Evolutionary conservation across 805 yeast genomes (phyloP).

Genomic region (Metschnikowia arizonensis): DNA sequence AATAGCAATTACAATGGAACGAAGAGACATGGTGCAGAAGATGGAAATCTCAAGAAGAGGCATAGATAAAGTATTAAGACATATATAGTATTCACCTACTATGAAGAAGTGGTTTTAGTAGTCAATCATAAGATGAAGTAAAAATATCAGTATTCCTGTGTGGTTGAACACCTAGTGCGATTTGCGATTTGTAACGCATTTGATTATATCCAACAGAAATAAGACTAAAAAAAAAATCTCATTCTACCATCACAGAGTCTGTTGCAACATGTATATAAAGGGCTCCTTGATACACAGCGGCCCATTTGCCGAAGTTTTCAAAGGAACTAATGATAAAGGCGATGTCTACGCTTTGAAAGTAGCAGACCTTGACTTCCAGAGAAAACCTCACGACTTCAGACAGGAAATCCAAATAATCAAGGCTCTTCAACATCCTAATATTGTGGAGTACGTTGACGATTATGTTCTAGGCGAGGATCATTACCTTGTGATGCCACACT

Average conservation of each 20-base stretch:
- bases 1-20: constrained; percentile 20
- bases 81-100: background rate
- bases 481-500: constrained; percentile 31
- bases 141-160: background rate
- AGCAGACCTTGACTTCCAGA: constrained; percentile 34
- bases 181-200: background rate
- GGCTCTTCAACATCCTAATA: constrained; percentile 15
- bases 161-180: background rate
- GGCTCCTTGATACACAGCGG: constrained; percentile 28
- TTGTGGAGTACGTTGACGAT: constrained; percentile 19
- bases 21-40: constrained; percentile 25
- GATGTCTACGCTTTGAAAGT: constrained; percentile 30
- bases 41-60: constrained; percentile 8
- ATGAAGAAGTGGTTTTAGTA: background rate
- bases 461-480: constrained; percentile 30
- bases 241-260: background rate
- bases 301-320: constrained; percentile 32
- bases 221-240: background rate
- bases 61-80: constrained; percentile 7
- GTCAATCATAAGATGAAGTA: background rate
- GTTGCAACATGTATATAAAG: constrained; percentile 16
- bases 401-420: constrained; percentile 29
- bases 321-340: constrained; percentile 18
- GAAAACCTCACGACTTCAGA: constrained; percentile 35
- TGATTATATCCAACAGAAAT: background rate